Evolutionary conservation across 768 basidiomycete species (phyloP).

Genomic region (Termitomyces sp.): DNA sequence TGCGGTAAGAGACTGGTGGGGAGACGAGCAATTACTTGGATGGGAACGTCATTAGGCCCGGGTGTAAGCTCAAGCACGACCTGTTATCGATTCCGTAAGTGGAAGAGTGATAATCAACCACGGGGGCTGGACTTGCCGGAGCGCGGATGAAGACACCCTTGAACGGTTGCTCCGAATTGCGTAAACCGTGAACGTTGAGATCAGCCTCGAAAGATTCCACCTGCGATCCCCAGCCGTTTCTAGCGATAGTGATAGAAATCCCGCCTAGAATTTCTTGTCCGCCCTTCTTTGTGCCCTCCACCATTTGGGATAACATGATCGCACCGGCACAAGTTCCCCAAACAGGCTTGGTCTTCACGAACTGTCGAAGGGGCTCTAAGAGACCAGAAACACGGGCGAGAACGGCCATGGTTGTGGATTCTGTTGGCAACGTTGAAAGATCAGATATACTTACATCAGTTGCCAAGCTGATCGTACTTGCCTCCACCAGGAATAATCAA

Average conservation of each 20-base stretch:
- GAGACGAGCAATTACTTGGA: conserved; percentile 56
- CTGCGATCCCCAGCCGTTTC: conserved; percentile 95
- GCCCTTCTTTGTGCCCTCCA: conserved; percentile 76
- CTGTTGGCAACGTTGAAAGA: conserved; percentile 27
- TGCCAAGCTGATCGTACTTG: conserved; percentile 19
- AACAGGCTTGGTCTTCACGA: conserved; percentile 66
- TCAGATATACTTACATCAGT: neutral
- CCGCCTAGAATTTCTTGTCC: conserved; percentile 85
- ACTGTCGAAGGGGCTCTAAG: conserved; percentile 71
- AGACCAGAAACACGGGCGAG: conserved; percentile 70
- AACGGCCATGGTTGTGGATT: conserved; percentile 89
- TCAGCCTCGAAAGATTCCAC: conserved; percentile 88
- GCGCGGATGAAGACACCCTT: conserved; percentile 92
- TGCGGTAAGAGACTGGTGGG: conserved; percentile 23
- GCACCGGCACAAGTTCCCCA: conserved; percentile 98
- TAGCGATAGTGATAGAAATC: conserved; percentile 70
- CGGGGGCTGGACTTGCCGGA: conserved; percentile 46
- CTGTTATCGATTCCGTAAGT: conserved; percentile 27
- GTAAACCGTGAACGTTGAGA: conserved; percentile 58
- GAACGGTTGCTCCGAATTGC: conserved; percentile 56
- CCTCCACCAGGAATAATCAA: conserved; percentile 94
- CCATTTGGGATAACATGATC: conserved; percentile 72
- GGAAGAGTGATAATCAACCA: neutral
- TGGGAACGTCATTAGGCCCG: conserved; percentile 43
- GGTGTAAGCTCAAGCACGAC: conserved; percentile 54